Evolutionary conservation across 306 rosid genomes (phyloP), one percentile per base, ranked within the genome.

Genomic region (apple (Malus domestica)): DNA sequence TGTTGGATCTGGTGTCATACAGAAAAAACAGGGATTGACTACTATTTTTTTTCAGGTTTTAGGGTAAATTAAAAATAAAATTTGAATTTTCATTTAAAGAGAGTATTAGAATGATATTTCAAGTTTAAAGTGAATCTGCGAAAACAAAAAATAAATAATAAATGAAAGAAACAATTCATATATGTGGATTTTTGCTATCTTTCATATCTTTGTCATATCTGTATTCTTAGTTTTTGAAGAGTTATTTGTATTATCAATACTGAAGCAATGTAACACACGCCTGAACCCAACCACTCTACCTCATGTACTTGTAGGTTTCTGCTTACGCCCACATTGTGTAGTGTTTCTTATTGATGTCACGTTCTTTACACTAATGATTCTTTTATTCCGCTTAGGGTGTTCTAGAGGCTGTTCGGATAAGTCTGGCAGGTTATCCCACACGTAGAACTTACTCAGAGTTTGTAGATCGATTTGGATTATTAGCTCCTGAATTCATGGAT

Each of bases 361-460:
- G 19, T 18, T 33, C 38, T 52, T 10, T 45, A 40, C 38, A 16
- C 45, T 25, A 54, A 45, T 16, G n/a, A 29, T 65, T 67, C 29
- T 40, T 79, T 62, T 75, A 52, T 58, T 82, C 76, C 69, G 32
- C 84, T 70, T 74, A 95, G 98, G 98, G 98, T 11, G 98, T 95
- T 83, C 89, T 95, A 74, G 98, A 95, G 84, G 97, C 97, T 81
- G 93, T 95, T 79, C 97, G 98, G 62, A 95, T 95, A 81, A 95
- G 98, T 88, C 86, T 95, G 78, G 98, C 98, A 7, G 98, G 98
- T 63, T 95, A 95, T 84, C 98, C 98, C 60, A 90, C 98, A 10
- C 92, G 98, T 75, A 88, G 89, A 85, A 86, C 92, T 78, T 95
- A 88, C 70, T 73, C 96, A 7, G 97, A 95, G 82, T 95, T 95